Evolutionary conservation across 2,329 filamentous ascomycete genomes (phyloP), one percentile per base, ranked within the genome.

Genomic region (Rhinocladiella mackenziei): DNA sequence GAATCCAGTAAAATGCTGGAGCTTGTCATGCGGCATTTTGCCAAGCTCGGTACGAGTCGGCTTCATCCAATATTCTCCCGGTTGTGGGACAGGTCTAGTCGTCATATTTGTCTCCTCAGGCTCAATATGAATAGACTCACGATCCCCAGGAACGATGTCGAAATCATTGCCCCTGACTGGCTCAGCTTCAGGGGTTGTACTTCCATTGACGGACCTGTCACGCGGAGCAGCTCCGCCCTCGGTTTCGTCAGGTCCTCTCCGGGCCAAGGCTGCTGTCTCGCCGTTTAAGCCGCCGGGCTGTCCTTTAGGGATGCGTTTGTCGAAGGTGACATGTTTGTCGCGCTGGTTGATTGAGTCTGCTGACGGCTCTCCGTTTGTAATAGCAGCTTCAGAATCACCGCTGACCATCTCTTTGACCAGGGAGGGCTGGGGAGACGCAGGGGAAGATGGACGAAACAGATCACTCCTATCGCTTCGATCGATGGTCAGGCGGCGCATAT

Each of bases 311-410:
- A 72, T 75, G 58, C 76, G 77, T 3, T 82, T 81, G 60, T 95
- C 89, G 58, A 97, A 98, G 69, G 89, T 96, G 39, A 98, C 92
- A 40, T 84, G 82, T 72, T 95, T 96, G 53, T 83, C 83, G 29
- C 86, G 67, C 35, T 70, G 66, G 8, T 59, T 61, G 56, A 48
- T 61, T 64, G 46, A 34, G 15, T 48, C 45, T 8, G 31, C 11
- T n/a, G n/a, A n/a, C 20, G 70, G 62, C 50, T 74, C 64, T 11
- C 65, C 65, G 47, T 67, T 64, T 14, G 64, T 64, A 26, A 65
- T 57, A 2, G 58, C 44, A 10, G 56, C 50, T 17, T 62, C 51
- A 5, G 29, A 28, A 14, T 28, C 39, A 26, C 34, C 43, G 23
- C 43, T 47, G 13, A 30, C 41, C 14, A 35, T 38, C 14, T 44